A percentile compares a stretch with the other conserved stretches of the same genome.
These are phyloP conservation scores for Triticum turgidum DNA, from an alignment of 176 grass and related monocot genomes.

Conservation along the genomic window DNA sequence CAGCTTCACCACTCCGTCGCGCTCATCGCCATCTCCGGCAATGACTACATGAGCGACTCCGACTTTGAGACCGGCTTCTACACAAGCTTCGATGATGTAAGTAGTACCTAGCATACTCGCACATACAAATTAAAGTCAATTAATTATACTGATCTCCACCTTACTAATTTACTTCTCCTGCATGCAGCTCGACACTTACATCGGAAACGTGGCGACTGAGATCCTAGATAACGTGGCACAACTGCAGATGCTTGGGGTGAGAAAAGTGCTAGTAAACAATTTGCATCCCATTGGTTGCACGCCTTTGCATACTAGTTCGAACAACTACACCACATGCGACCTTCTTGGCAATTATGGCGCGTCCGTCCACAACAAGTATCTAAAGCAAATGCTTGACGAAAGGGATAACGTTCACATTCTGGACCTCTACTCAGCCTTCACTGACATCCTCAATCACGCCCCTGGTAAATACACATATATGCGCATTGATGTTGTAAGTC, in stretches of 20 bases:
- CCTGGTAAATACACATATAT: neutral
- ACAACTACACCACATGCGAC: conserved; percentile 27
- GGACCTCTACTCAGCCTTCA: neutral
- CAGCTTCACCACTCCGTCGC: neutral
- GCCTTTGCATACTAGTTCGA: neutral
- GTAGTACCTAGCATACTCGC: neutral
- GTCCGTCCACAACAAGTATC: neutral
- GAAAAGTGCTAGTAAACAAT: conserved; percentile 33
- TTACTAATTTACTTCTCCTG: neutral
- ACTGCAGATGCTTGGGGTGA: conserved; percentile 1
- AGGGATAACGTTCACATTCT: neutral
- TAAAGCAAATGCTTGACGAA: neutral
- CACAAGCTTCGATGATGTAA: neutral
- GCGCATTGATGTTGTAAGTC: too few species aligned
- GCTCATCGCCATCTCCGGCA: conserved; percentile 31
- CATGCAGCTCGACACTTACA: neutral
- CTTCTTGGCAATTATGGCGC: neutral
- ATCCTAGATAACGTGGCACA: neutral
- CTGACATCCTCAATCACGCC: neutral
- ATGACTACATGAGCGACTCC: neutral
- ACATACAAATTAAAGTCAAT: too few species aligned
- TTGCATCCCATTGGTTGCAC: conserved; percentile 39
- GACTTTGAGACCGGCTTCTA: neutral
- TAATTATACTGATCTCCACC: neutral
- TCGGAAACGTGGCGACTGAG: neutral